These are phyloP conservation scores for Rosa rugosa DNA, from an alignment of 306 rosid species.

Conservation along the genomic window DNA sequence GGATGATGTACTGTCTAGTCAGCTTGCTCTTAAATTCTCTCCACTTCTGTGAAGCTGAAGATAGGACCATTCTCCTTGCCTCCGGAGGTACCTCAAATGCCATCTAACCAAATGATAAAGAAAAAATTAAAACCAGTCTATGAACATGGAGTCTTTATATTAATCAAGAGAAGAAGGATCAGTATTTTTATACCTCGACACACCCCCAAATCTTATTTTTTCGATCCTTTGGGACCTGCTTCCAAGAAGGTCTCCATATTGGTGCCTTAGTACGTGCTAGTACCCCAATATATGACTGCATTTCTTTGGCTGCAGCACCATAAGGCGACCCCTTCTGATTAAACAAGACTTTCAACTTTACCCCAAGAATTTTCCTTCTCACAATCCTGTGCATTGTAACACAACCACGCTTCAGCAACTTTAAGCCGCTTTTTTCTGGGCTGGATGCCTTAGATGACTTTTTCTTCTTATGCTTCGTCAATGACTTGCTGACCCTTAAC, in stretches of 20 bases:
- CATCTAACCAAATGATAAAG: not conserved
- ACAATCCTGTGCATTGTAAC: not conserved
- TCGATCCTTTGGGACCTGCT: not conserved
- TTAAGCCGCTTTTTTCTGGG: not conserved
- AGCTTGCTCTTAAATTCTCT: not conserved
- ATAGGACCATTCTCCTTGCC: too few species aligned
- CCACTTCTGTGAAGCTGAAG: not conserved
- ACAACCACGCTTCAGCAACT: not conserved
- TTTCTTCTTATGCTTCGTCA: too few species aligned
- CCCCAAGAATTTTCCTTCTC: not conserved
- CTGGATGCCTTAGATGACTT: too few species aligned
- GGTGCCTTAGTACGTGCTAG: not conserved
- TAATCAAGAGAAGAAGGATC: too few species aligned
- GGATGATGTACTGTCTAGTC: not conserved
- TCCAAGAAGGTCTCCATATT: not conserved
- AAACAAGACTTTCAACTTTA: not conserved
- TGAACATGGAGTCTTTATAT: too few species aligned
- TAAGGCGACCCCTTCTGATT: not conserved
- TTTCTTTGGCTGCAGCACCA: not conserved
- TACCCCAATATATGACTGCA: not conserved
- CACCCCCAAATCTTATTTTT: not conserved
- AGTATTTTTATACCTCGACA: not conserved
- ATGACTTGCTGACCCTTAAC: too few species aligned
- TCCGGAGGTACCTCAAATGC: not conserved
- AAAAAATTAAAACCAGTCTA: too few species aligned